Base-by-base conservation (phyloP, 495 filamentous ascomycete genomes). In the Neohortaea acidophila region DNA sequence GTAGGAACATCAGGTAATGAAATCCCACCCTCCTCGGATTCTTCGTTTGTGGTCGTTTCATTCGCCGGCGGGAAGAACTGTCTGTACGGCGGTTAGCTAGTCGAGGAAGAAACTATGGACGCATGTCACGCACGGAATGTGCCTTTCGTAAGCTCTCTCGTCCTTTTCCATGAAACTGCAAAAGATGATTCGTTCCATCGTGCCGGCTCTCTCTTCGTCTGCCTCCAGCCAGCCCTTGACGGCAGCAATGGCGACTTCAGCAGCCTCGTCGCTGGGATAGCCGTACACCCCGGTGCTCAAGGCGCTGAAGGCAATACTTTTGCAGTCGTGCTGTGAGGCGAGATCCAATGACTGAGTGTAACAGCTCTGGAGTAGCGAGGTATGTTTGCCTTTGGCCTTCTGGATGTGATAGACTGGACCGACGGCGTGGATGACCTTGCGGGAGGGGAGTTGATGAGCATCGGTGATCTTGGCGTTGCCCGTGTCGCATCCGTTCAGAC, bases 201-300 rank as follows among this genome's bases (percentile, higher is more conserved):
- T 63, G 61, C 25, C 38, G 13, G 59, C 59, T 35, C 54, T 60
- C 19, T 59, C 49, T 15, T 69, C 75, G 17, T 68, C 57, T 11
- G 67, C 58, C 14, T 76, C 71, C 41, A 96, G 51, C 51, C 84
- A 94, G 21, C 63, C 56, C 33, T 77, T 72, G 13, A 91, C 77
- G 9, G 81, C 73, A 23, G 65, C 59, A 36, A 79, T 56, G 2
- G 81, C 89, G 27, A 72, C 64, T 15, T 60, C 50, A 1, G 84
- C 83, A 11, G 87, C 89, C 21, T 74, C 64, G 2, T 51, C 41
- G 50, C 72, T 79, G 3, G 86, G 87, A 54, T 91, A 97, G 5
- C 84, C 84, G 54, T 92, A 96, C 0, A 92, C 53, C 1, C 89
- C 89, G 8, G 87, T 93, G 48, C 83, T 89, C 34, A 97, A 59